Evolutionary conservation across 2,329 filamentous ascomycete genomes (phyloP).

Genomic region (Xylariaceae sp.): DNA sequence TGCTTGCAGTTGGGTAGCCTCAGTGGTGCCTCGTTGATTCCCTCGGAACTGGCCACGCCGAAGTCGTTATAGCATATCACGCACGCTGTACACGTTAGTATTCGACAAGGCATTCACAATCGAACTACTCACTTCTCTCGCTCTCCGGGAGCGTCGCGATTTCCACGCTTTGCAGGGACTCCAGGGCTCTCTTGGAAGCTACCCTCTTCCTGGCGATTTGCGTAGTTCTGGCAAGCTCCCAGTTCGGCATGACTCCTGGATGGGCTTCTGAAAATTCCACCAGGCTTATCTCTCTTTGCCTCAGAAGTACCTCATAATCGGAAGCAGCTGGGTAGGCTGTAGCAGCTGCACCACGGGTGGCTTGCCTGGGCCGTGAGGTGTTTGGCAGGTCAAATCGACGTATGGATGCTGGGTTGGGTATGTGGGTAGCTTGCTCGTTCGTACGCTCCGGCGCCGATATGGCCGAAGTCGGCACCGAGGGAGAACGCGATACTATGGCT

Average conservation of each 20-base stretch:
- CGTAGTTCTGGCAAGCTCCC: conserved; percentile 37
- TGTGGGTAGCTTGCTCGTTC: conserved; percentile 6
- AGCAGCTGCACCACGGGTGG: not conserved
- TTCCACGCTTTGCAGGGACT: conserved; percentile 42
- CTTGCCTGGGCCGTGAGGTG: not conserved
- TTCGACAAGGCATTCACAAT: not conserved
- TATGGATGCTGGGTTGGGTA: conserved; percentile 13
- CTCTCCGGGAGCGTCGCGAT: conserved; percentile 39
- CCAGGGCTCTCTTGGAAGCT: conserved; percentile 42
- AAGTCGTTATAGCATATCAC: conserved; percentile 62
- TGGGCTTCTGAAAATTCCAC: conserved; percentile 13
- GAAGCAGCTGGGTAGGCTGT: not conserved
- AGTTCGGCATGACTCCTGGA: conserved; percentile 4
- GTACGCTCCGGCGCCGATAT: conserved; percentile 7
- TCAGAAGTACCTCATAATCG: not conserved
- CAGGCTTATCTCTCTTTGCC: conserved; percentile 10
- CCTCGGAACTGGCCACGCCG: conserved; percentile 51
- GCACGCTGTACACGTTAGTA: conserved; percentile 41
- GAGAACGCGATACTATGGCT: conserved; percentile 8
- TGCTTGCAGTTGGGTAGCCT: conserved; percentile 59
- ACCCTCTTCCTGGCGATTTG: conserved; percentile 38
- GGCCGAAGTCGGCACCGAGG: conserved; percentile 7
- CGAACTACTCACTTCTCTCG: conserved; percentile 41
- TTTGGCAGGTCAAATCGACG: conserved; percentile 8
- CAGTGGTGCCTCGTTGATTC: conserved; percentile 50